These are phyloP conservation scores for Geranium rotundifolium DNA, from an alignment of 345 rosid genomes.

Conservation along the genomic window DNA sequence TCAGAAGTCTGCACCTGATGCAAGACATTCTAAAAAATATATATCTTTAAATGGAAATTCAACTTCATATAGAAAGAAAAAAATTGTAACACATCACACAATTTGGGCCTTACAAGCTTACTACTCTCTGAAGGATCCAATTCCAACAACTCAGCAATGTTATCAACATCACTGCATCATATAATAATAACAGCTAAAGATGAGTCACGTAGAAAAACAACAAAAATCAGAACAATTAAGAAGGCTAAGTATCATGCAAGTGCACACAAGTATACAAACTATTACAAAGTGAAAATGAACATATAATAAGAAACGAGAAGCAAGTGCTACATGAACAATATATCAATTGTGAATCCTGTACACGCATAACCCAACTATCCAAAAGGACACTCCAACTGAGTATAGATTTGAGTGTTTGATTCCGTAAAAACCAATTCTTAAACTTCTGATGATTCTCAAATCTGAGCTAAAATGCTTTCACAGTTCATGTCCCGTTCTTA, in stretches of 20 bases:
- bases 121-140: constrained; percentile 26
- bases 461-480: background rate
- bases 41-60: background rate
- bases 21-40: constrained; percentile 8
- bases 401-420: background rate
- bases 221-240: background rate
- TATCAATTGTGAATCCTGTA: background rate
- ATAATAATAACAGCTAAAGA: background rate
- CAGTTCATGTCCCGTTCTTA: background rate
- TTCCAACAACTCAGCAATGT: constrained; percentile 31
- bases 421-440: background rate
- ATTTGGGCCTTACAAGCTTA: constrained; percentile 35
- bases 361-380: background rate
- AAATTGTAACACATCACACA: constrained; percentile 7
- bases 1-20: constrained; percentile 31
- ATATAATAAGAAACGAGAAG: background rate
- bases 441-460: background rate
- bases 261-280: background rate
- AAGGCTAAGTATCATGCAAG: background rate
- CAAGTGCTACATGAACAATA: background rate
- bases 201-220: background rate
- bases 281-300: background rate
- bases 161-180: constrained; percentile 44
- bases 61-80: background rate
- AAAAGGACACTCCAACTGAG: background rate